Conservation (phyloP, 2,329 filamentous ascomycete species). For the Calonectria pseudoturangicola region DNA sequence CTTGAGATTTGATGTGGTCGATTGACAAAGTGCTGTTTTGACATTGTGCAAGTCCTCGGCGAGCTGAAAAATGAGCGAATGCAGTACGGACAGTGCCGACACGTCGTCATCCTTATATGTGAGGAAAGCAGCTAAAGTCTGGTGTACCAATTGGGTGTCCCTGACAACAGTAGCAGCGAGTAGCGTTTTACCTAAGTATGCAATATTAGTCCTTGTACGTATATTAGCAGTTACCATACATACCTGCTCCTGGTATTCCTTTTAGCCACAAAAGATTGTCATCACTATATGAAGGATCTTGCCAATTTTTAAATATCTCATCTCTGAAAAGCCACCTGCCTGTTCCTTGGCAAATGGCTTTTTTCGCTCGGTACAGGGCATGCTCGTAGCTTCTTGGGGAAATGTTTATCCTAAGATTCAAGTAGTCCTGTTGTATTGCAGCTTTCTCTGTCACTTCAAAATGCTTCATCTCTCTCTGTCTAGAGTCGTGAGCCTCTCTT, state of each 20-base stretch:
- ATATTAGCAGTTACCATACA: neutral
- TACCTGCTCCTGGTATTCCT: constrained; percentile 26
- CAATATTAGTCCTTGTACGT: too few species aligned
- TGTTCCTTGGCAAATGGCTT: neutral
- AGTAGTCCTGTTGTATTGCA: neutral
- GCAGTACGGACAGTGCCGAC: constrained; percentile 24
- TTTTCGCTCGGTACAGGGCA: neutral
- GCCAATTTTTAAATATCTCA: neutral
- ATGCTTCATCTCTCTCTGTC: neutral
- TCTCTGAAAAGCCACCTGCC: constrained; percentile 14
- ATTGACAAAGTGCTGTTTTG: neutral
- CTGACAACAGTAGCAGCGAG: neutral
- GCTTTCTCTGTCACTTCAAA: constrained; percentile 5
- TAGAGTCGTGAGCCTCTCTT: constrained; percentile 15
- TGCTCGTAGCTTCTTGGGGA: constrained; percentile 13
- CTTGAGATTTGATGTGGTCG: neutral
- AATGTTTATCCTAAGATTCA: neutral
- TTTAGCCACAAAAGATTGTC: constrained; percentile 1
- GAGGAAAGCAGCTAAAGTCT: constrained; percentile 18
- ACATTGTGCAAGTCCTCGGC: neutral
- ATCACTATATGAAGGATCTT: neutral
- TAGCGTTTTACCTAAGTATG: constrained; percentile 7
- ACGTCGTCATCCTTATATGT: neutral
- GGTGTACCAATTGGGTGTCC: neutral
- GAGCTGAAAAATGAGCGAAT: constrained; percentile 39